Base-by-base conservation (phyloP, 495 filamentous ascomycete species). In the Xylaria bambusicola region DNA sequence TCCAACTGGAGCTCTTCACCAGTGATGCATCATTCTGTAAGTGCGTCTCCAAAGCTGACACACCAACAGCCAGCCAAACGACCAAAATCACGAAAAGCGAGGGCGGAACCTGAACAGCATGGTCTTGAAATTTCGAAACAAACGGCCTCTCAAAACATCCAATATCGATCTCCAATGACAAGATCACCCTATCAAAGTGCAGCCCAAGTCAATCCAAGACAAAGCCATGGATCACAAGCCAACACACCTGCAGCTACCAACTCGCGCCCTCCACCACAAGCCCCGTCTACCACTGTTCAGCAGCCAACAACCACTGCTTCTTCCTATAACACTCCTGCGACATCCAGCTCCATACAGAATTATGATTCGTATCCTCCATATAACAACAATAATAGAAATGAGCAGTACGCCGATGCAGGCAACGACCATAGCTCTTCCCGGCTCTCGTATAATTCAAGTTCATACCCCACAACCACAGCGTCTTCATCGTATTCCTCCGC, bases 321-420 rank as follows among this genome's bases (percentile, higher is more conserved):
- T 13, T 49, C 68, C 2, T 71, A 66, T 20, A 58, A 53, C 33
- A 49, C 55, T 17, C 50, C 60, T 13, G 27, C 63, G 8, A 52
- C 61, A 23, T 46, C 61, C 18, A 53, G 23, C n/a, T 61, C 65
- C 9, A 59, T 62, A 45, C 42, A 66, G 3, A 67, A 36, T 38
- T 71, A 67, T 13, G 56, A 67, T 24, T 27, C 60, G 18, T 71
- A 71, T 27, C 38, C 63, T 52, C 63, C 58, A 29, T 69, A 71
- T 31, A 60, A 66, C 26, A 69, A 52, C 6, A 52, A 41, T 36
- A 33, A 41, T 36, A 33, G 48, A 47, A 63, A 53, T 44, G 27
- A 58, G 13, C 66, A 65, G 23, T 69, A 69, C 57, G 42, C 46
- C 7, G 56, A 64, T 64, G 15, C 49, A 35, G 62, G 26, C 26